A percentile compares a stretch with the other conserved stretches of the same genome.
These are phyloP conservation scores for Kodamaea alishanica DNA, from an alignment of 1,139 yeast genomes.

Conservation along the genomic window DNA sequence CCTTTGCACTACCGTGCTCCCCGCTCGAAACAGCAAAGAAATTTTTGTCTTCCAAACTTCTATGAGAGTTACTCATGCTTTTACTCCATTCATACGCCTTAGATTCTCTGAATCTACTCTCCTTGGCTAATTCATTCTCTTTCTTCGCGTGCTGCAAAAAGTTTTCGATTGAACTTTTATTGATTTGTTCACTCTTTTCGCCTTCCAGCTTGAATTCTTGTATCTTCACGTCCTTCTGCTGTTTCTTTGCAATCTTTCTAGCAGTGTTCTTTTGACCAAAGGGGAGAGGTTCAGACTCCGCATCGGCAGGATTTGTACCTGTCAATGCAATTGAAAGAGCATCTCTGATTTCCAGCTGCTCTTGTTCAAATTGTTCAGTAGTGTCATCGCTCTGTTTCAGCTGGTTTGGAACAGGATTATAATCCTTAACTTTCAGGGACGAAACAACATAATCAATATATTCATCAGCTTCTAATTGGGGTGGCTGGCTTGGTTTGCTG, in stretches of 20 bases:
- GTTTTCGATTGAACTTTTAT: constrained; percentile 24
- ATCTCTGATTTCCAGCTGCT: constrained; percentile 18
- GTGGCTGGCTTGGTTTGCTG: background rate
- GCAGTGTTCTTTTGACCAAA: constrained; percentile 1
- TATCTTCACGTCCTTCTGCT: too few species aligned
- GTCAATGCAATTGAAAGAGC: constrained; percentile 24
- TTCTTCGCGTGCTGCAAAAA: constrained; percentile 45
- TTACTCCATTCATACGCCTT: constrained; percentile 55
- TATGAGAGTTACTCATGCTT: constrained; percentile 30
- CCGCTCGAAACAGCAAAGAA: constrained; percentile 19
- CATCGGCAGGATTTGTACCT: constrained; percentile 2
- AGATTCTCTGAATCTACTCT: constrained; percentile 44
- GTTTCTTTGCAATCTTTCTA: constrained; percentile 6
- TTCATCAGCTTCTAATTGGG: too few species aligned
- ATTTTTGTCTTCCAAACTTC: constrained; percentile 41
- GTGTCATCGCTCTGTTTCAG: constrained; percentile 13
- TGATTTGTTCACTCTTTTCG: constrained; percentile 7
- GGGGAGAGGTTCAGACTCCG: constrained; percentile 7
- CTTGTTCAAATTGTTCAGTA: constrained; percentile 10
- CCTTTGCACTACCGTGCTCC: constrained; percentile 1
- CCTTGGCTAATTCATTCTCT: constrained; percentile 25
- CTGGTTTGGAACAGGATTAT: constrained; percentile 12
- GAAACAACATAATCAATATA: background rate
- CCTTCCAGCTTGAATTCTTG: background rate
- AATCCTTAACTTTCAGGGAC: constrained; percentile 9